Conservation (phyloP, 2,329 filamentous ascomycete genomes). For the Nemania bipapillata region DNA sequence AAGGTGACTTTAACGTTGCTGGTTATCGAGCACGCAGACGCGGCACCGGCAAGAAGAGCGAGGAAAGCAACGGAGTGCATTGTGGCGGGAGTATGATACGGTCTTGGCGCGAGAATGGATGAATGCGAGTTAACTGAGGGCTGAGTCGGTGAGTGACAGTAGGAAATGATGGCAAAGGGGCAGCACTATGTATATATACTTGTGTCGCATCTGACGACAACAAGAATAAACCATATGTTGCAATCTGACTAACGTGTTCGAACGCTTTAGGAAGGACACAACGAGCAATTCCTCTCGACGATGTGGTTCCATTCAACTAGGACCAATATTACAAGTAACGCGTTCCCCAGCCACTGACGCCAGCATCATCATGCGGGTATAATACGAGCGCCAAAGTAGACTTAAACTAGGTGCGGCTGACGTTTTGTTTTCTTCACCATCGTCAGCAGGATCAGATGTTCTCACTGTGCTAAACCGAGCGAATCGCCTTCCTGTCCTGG, state of each 20-base stretch:
- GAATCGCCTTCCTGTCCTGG: slow-evolving; percentile 28
- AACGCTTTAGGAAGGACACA: slow-evolving; percentile 34
- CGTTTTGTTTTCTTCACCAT: not conserved
- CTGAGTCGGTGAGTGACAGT: not conserved
- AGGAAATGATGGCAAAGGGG: not conserved
- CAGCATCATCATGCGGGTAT: slow-evolving; percentile 5
- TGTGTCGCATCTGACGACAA: not conserved
- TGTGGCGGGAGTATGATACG: not conserved
- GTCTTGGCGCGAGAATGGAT: not conserved
- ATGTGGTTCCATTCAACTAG: slow-evolving; percentile 4
- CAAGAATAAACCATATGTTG: slow-evolving; percentile 23
- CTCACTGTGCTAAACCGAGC: not conserved
- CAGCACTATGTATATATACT: slow-evolving; percentile 8
- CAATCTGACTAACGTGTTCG: slow-evolving; percentile 17
- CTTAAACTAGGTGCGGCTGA: not conserved
- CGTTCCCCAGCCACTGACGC: slow-evolving; percentile 6
- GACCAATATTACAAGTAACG: not conserved
- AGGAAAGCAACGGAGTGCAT: slow-evolving; percentile 28
- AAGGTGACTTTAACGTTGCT: slow-evolving; percentile 53
- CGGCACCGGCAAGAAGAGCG: slow-evolving; percentile 26
- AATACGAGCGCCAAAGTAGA: not conserved
- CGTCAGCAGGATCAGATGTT: slow-evolving; percentile 29
- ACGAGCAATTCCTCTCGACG: slow-evolving; percentile 1
- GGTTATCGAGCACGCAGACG: slow-evolving; percentile 43
- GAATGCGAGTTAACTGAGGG: not conserved